Conservation (phyloP, 768 basidiomycete genomes). For the Filobasidium wieringae region DNA sequence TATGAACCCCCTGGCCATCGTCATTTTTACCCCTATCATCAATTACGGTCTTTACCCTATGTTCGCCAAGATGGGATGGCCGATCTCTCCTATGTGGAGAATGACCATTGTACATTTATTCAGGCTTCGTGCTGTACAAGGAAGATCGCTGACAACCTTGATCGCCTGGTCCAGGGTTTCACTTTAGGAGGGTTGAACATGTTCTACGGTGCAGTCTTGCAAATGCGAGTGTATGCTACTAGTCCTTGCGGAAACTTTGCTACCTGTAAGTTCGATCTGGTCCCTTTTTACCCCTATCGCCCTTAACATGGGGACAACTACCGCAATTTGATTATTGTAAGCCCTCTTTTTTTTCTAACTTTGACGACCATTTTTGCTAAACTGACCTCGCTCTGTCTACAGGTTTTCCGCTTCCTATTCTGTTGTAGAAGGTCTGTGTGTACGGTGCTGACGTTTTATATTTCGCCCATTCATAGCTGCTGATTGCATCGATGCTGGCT, state of each 20-base stretch:
- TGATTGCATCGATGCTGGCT: too few species aligned
- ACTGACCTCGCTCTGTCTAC: too few species aligned
- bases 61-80: constrained; percentile 22
- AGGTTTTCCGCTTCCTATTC: too few species aligned
- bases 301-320: constrained; percentile 1
- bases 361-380: too few species aligned
- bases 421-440: too few species aligned
- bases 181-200: constrained; percentile 17
- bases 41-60: constrained; percentile 32
- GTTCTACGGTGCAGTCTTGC: constrained; percentile 33
- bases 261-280: constrained; percentile 14
- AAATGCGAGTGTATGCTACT: constrained; percentile 33
- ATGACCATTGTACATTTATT: constrained; percentile 12
- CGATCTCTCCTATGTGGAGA: constrained; percentile 26
- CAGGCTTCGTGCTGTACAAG: not conserved
- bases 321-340: too few species aligned
- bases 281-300: too few species aligned
- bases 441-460: too few species aligned
- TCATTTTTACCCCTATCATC: constrained; percentile 29
- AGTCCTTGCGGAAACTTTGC: constrained; percentile 34
- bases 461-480: too few species aligned
- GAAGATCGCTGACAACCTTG: not conserved
- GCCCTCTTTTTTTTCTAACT: too few species aligned
- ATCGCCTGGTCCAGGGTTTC: constrained; percentile 12
- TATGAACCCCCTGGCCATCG: constrained; percentile 32